Evolutionary conservation across 2,329 filamentous ascomycete species (phyloP).

Genomic region (Diplocarpon rosae): DNA sequence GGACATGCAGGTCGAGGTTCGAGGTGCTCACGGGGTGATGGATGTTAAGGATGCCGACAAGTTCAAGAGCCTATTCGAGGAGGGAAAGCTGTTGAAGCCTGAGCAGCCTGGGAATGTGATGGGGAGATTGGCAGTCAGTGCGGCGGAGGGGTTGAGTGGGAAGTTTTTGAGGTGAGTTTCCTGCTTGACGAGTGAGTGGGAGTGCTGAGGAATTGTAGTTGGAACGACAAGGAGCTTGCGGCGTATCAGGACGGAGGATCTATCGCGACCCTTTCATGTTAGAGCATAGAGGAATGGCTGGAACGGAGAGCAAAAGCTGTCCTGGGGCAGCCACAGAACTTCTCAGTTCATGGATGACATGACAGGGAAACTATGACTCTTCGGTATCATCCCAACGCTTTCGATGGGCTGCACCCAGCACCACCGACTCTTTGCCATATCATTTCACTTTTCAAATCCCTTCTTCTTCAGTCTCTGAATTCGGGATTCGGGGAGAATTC

Average conservation of each 20-base stretch:
- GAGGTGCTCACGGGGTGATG: slow-evolving; percentile 55
- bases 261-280: not conserved
- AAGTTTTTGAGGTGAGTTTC: slow-evolving; percentile 56
- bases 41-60: slow-evolving; percentile 44
- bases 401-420: no score
- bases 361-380: not conserved
- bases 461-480: no score
- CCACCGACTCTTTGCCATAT: no score
- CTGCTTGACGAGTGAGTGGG: not conserved
- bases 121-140: slow-evolving; percentile 61
- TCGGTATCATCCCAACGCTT: no score
- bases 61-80: slow-evolving; percentile 60
- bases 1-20: slow-evolving; percentile 76
- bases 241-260: slow-evolving; percentile 36
- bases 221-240: slow-evolving; percentile 41
- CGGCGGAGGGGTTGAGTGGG: slow-evolving; percentile 58
- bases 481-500: no score
- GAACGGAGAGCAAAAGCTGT: not conserved
- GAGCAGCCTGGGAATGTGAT: slow-evolving; percentile 83
- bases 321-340: not conserved
- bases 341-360: not conserved
- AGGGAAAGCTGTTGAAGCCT: slow-evolving; percentile 63
- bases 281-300: no score
- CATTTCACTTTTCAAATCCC: no score
- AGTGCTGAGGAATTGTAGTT: slow-evolving; percentile 32